Evolutionary conservation across 2,329 filamentous ascomycete species (phyloP), one percentile per base, ranked within the genome.

Genomic region (Colletotrichum endophyticum): DNA sequence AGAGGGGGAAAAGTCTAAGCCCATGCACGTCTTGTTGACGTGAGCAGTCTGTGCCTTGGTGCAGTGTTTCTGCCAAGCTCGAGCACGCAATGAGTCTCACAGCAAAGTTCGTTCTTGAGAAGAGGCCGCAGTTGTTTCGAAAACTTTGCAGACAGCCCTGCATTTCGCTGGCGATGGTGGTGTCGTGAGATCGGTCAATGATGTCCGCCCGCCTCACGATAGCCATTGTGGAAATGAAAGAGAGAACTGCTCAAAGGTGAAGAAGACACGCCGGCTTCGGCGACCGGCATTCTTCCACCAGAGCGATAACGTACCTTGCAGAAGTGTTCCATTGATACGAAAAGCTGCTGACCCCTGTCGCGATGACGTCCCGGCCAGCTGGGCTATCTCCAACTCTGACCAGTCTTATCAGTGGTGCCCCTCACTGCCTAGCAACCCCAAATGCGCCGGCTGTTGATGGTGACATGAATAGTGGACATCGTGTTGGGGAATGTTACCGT

Each of bases 401-500:
- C 44, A 25, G n/a, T 64, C 73, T 76, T 76, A 76, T 76, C 73
- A 57, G 63, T 16, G 15, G 12, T 22, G 57, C 70, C 73, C 70
- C 73, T 76, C 70, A 76, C 64, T 69, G 15, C 57, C 39, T 44
- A 56, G 73, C 30, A 63, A 73, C 56, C 25, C 70, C 70, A 32
- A 32, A n/a, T 28, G n/a, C 16, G 15, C 34, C 12, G 11, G 39
- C 13, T 49, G 15, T 57, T 68, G 39, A 73, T 73, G 73, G 73
- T 76, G 22, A 62, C 73, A 76, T 76, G 44, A 73, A 73, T 73
- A 73, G 73, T 73, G 73, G 73, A 44, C 70, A 69, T 76, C 8
- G n/a, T 8, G 72, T 64, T 68, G 70, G 72, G 30, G 25, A 66
- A 73, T 73, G 73, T 69, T 73, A 73, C 73, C 70, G 70, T 76